Conservation (phyloP, 345 rosid genomes). For the Eucalyptus grandis region DNA sequence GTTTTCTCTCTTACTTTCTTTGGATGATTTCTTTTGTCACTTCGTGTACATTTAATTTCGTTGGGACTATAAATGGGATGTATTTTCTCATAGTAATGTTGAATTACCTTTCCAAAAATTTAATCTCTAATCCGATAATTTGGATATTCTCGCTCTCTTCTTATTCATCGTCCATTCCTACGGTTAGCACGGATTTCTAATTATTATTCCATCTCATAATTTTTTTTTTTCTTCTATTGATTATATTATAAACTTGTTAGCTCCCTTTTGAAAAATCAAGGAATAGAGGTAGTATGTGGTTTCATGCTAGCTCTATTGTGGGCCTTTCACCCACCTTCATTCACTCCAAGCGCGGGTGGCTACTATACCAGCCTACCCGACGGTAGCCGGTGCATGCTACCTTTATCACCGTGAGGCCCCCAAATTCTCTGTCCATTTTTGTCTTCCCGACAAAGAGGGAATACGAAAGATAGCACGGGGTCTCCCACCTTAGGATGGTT, state of each 20-base stretch:
- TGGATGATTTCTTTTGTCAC: not conserved
- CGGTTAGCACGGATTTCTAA: not conserved
- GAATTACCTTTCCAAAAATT: not conserved
- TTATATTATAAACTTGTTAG: not conserved
- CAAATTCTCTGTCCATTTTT: too few relatives aligned
- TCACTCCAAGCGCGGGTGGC: fast-evolving
- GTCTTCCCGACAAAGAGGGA: fast-evolving
- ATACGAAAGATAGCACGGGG: fast-evolving
- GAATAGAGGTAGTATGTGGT: too few relatives aligned
- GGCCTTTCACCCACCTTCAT: too few relatives aligned
- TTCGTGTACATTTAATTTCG: not conserved
- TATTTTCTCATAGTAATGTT: not conserved
- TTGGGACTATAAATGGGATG: not conserved
- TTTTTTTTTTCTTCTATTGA: not conserved
- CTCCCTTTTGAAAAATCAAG: too few relatives aligned
- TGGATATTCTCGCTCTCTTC: not conserved
- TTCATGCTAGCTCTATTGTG: too few relatives aligned
- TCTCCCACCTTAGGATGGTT: too few relatives aligned
- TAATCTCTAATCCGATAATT: not conserved
- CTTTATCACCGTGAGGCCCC: fast-evolving
- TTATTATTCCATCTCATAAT: not conserved
- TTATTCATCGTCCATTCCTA: not conserved
- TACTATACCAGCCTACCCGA: too few relatives aligned
- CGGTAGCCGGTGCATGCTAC: fast-evolving
- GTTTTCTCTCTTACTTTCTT: not conserved